A percentile compares a stretch with the other conserved stretches of the same genome.
These are phyloP conservation scores for Catharanthus roseus DNA, from an alignment of 257 asterid species.

Conservation along the genomic window DNA sequence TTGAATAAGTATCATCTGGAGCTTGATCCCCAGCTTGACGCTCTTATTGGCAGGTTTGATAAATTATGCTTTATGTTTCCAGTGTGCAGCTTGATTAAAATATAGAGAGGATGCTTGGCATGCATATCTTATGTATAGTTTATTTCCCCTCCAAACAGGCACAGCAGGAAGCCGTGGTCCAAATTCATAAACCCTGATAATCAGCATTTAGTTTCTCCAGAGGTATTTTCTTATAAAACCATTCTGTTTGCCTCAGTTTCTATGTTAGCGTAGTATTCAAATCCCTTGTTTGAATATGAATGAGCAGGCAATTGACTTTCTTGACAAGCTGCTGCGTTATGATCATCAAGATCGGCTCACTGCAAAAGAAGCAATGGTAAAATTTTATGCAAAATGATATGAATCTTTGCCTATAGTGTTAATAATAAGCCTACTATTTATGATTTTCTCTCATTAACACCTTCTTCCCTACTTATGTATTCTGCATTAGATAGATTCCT, in stretches of 20 bases:
- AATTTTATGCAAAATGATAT: background rate
- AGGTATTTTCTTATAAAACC: constrained; percentile 24
- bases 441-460: background rate
- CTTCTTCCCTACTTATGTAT: background rate
- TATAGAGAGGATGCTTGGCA: background rate
- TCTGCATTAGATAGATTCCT: background rate
- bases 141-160: constrained; percentile 22
- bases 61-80: background rate
- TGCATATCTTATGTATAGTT: constrained; percentile 4
- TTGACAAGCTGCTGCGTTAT: constrained; percentile 39
- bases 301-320: constrained; percentile 40
- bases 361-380: constrained; percentile 41
- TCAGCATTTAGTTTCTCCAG: constrained; percentile 38
- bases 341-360: constrained; percentile 43
- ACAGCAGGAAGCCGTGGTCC: constrained; percentile 43
- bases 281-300: constrained; percentile 1
- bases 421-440: background rate
- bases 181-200: constrained; percentile 36
- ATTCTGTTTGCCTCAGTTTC: background rate
- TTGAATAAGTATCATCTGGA: constrained; percentile 32
- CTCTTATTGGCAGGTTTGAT: constrained; percentile 34
- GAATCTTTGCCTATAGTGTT: background rate
- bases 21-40: constrained; percentile 38
- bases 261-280: background rate
- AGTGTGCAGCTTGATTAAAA: background rate